These are phyloP conservation scores for Lodderomyces pseudojiufengensis DNA, from an alignment of 1,139 yeast genomes.

Conservation along the genomic window DNA sequence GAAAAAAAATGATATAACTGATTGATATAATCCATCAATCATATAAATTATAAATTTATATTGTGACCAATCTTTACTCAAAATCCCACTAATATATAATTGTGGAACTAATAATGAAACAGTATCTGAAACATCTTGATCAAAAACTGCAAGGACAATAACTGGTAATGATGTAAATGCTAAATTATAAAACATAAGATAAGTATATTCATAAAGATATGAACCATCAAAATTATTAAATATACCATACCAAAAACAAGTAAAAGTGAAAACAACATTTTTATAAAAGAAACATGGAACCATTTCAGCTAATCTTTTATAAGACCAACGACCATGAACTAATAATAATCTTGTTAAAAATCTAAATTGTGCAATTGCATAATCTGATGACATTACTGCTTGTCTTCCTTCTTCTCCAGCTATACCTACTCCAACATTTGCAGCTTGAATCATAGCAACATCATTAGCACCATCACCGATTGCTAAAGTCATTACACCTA, in stretches of 20 bases:
- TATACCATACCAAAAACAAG: slow-evolving; percentile 62
- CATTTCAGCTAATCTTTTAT: slow-evolving; percentile 60
- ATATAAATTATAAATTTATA: slow-evolving; percentile 52
- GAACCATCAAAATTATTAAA: slow-evolving; percentile 59
- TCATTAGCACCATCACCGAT: slow-evolving; percentile 70
- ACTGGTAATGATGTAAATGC: slow-evolving; percentile 64
- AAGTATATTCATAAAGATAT: slow-evolving; percentile 59
- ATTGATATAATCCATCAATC: slow-evolving; percentile 58
- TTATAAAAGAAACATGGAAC: slow-evolving; percentile 63
- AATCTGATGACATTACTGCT: slow-evolving; percentile 66
- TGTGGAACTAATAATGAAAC: slow-evolving; percentile 58
- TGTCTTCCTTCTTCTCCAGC: slow-evolving; percentile 71
- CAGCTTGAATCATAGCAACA: slow-evolving; percentile 67
- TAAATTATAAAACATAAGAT: slow-evolving; percentile 61
- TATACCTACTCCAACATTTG: slow-evolving; percentile 63
- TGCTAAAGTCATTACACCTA: slow-evolving; percentile 60
- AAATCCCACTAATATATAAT: slow-evolving; percentile 52
- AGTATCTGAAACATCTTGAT: slow-evolving; percentile 59
- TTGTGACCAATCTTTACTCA: slow-evolving; percentile 52
- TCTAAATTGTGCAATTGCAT: slow-evolving; percentile 63
- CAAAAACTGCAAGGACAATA: slow-evolving; percentile 55
- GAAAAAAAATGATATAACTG: slow-evolving; percentile 53
- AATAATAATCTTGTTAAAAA: slow-evolving; percentile 50
- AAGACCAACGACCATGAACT: slow-evolving; percentile 67
- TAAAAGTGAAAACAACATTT: slow-evolving; percentile 57